Base-by-base conservation (phyloP, 305 asterid genomes). In the Ilex paraguariensis region DNA sequence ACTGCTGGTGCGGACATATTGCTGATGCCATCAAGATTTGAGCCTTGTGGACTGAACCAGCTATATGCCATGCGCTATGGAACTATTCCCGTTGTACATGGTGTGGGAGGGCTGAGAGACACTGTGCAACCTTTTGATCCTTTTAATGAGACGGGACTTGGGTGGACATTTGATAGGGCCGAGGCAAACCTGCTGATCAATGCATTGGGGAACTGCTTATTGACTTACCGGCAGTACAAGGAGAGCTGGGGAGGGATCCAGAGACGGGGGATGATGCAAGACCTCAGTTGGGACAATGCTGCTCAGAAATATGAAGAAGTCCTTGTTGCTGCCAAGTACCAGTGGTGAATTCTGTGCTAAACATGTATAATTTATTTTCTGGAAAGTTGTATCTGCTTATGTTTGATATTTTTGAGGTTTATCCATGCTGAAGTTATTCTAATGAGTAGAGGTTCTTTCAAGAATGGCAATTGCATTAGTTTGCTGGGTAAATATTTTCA, bases 11-110 rank as follows among this genome's bases (percentile, higher is more conserved):
- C 80, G 0, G 97, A 93, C 70, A 73, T 90, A 56, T 79, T 93
- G 57, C 71, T 93, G 74, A 90, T 93, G 97, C 99, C 99, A 0
- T 93, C 99, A 2, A 84, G 96, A 54, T 93, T 90, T 45, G 99
- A 93, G 77, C 99, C 99, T 2, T 93, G 99, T 56, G 97, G 99
- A 64, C 81, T 93, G 65, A 93, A 93, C 65, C 99, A 93, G 81
- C 88, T 93, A 11, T 93, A 93, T 49, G 98, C 98, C 0, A 93
- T 90, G 98, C 67, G 74, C 31, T 93, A 93, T 10, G 98, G 94
- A 55, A 93, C 97, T 0, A 54, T 93, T 60, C 98, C 97, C 0
- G 98, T 93, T 2, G 98, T 93, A 56, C 98, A 93, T 59, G 91
- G 89, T 1, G 97, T 90, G 14, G 98, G 98, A 10, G 98, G 98